Evolutionary conservation across 2,329 filamentous ascomycete genomes (phyloP).

Genomic region (Fusarium sp.): DNA sequence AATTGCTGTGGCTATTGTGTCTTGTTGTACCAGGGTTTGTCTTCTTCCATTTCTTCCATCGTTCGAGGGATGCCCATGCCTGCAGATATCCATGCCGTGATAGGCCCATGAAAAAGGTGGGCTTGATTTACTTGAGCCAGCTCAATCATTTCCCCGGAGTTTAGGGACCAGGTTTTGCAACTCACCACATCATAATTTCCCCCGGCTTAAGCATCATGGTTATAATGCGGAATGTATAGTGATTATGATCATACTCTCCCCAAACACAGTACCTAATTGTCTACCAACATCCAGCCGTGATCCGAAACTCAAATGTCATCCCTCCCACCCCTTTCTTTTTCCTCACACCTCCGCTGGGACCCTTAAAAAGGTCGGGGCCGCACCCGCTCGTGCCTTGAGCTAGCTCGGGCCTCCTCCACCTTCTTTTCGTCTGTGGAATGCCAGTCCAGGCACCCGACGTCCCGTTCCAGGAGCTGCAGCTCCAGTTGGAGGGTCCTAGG

Average conservation of each 20-base stretch:
- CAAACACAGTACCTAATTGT: background rate
- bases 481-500: constrained; percentile 5
- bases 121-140: constrained; percentile 28
- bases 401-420: constrained; percentile 28
- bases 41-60: constrained; percentile 25
- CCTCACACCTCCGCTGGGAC: constrained; percentile 13
- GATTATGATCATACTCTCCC: background rate
- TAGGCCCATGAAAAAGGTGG: constrained; percentile 19
- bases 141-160: constrained; percentile 34
- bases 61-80: constrained; percentile 28
- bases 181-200: constrained; percentile 17
- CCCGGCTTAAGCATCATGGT: background rate
- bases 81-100: constrained; percentile 17
- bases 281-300: background rate
- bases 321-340: constrained; percentile 10
- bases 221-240: constrained; percentile 15
- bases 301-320: constrained; percentile 5
- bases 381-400: constrained; percentile 32
- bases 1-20: background rate
- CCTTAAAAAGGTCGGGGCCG: constrained; percentile 24
- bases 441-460: constrained; percentile 30
- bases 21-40: background rate
- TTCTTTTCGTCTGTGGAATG: constrained; percentile 22
- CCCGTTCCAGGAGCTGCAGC: constrained; percentile 9
- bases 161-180: constrained; percentile 30